Conservation (phyloP, 129 eudicot genomes). For the Flaveria sonorensis region DNA sequence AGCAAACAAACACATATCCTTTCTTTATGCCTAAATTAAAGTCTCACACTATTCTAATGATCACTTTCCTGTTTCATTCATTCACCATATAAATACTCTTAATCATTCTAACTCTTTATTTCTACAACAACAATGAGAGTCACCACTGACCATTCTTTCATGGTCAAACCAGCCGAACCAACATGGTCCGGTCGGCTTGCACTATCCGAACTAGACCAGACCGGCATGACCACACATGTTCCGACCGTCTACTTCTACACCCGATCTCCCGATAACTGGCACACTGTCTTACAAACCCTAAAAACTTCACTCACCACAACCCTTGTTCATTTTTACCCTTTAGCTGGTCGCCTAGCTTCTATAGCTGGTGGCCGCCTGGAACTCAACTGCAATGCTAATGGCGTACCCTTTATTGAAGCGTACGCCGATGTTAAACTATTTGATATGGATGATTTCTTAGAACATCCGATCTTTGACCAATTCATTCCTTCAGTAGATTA, state of each 20-base stretch:
- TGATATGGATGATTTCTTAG: constrained; percentile 48
- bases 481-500: constrained; percentile 58
- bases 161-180: constrained; percentile 52
- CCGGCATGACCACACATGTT: constrained; percentile 44
- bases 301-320: constrained; percentile 46
- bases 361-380: constrained; percentile 52
- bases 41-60: constrained; percentile 35
- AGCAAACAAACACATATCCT: constrained; percentile 26
- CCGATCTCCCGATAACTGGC: constrained; percentile 20
- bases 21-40: constrained; percentile 30
- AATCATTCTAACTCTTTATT: constrained; percentile 15
- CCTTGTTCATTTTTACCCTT: constrained; percentile 59
- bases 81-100: constrained; percentile 24
- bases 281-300: constrained; percentile 38
- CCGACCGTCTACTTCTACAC: constrained; percentile 54
- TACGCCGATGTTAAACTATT: constrained; percentile 35
- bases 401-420: constrained; percentile 53
- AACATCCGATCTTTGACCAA: constrained; percentile 28
- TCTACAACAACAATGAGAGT: constrained; percentile 49
- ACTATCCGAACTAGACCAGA: constrained; percentile 56
- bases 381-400: constrained; percentile 52
- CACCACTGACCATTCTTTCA: constrained; percentile 28
- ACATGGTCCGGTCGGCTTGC: constrained; percentile 51
- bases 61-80: constrained; percentile 12
- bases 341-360: constrained; percentile 58